Evolutionary conservation across 257 asterid genomes (phyloP), one percentile per base, ranked within the genome.

Genomic region (Rubia yunnanensis): DNA sequence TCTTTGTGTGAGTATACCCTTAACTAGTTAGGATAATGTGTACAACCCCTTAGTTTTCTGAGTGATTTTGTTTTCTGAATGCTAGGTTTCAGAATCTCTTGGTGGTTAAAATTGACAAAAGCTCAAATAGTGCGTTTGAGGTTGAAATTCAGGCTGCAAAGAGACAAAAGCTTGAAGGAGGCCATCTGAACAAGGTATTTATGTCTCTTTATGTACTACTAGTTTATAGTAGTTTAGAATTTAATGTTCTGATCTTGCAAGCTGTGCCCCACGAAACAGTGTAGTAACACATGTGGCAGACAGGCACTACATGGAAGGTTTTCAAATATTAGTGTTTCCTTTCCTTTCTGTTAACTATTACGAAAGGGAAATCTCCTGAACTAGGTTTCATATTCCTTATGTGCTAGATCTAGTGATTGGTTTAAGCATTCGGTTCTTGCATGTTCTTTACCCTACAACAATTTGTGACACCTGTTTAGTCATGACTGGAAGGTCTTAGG

Each of bases 81-180:
- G 65, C 70, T 75, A 92, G 98, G 88, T 66, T 86, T 68, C 76
- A 65, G 44, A 59, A 73, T 53, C 69, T 76, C 1, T 49, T 73
- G 76, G 34, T 62, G 24, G 91, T 83, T 56, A 85, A 81, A 77
- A 63, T 71, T 13, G 77, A 83, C 39, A 82, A 82, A 75, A 86
- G 68, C 73, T 52, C 83, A 54, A 49, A 75, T 67, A 78, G 61
- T 67, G 65, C 72, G 48, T 61, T 73, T 77, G 79, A 66, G 53
- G 32, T 78, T 46, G 99, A 94, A 74, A 84, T 79, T 80, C 99
- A 94, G 80, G 95, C 97, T 77, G 81, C 95, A 48, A 94, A 94
- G 86, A 88, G 99, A 65, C 97, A 90, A 76, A 94, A 94, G 79
- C 96, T 94, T 68, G 99, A 88, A 52, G 88, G 92, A 60, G 99